These are phyloP conservation scores for Aspergillus candidus DNA, from an alignment of 2,329 filamentous ascomycete species.

Conservation along the genomic window DNA sequence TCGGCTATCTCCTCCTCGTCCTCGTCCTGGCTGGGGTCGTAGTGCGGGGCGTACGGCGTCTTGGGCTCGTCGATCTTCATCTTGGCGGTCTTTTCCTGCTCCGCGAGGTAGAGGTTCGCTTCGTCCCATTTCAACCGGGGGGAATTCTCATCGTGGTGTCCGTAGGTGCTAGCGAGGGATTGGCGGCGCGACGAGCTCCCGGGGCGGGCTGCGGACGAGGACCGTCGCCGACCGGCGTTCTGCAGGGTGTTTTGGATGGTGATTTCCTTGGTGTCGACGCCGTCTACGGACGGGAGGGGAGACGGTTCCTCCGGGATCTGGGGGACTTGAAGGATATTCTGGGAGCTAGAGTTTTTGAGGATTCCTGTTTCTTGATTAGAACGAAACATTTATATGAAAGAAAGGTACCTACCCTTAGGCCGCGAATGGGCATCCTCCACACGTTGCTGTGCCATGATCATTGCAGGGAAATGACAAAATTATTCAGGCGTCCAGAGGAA, in stretches of 20 bases:
- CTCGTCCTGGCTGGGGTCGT: constrained; percentile 83
- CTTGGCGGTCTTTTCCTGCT: constrained; percentile 88
- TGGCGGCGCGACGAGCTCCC: constrained; percentile 63
- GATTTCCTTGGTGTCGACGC: constrained; percentile 68
- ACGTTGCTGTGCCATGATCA: constrained; percentile 27
- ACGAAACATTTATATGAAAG: background rate
- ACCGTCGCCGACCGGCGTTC: constrained; percentile 84
- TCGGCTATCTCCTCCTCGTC: constrained; percentile 50
- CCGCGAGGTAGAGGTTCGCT: constrained; percentile 92
- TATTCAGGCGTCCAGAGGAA: background rate
- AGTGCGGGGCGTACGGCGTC: constrained; percentile 89
- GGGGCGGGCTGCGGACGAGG: constrained; percentile 65
- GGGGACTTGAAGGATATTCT: constrained; percentile 54
- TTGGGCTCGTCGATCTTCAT: constrained; percentile 99
- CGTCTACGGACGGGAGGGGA: constrained; percentile 37
- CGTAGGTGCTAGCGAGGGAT: constrained; percentile 49
- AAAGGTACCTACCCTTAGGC: constrained; percentile 35
- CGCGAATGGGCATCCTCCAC: constrained; percentile 30
- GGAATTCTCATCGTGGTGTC: constrained; percentile 53
- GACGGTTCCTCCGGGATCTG: constrained; percentile 37
- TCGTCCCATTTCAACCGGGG: constrained; percentile 96
- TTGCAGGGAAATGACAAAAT: constrained; percentile 6
- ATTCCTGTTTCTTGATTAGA: constrained; percentile 58
- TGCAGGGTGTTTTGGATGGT: constrained; percentile 90
- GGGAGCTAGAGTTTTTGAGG: constrained; percentile 68